Evolutionary conservation across 352 stramenopile genomes (phyloP), one percentile per base, ranked within the genome.

Genomic region (Phytopythium sindhum): DNA sequence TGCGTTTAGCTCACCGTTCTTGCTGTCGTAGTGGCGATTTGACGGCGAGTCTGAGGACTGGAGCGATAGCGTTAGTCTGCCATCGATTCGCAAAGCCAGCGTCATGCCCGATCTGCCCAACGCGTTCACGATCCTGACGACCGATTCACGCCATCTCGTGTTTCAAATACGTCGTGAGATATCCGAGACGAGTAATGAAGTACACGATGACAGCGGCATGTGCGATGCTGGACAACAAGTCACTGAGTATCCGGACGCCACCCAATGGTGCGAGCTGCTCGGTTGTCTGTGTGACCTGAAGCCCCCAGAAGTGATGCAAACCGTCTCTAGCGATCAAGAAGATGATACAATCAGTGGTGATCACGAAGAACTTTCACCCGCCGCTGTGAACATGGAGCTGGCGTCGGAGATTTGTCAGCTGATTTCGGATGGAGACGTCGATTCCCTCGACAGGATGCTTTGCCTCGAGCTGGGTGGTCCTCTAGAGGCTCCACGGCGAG

Each of bases 41-140:
- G 67, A 74, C 37, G 56, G 33, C 10, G 69, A 75, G 14, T n/a
- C 61, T 2, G 53, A 72, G 23, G 66, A 59, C 39, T 23, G 29
- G 4, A 62, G 19, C 31, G 57, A 65, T 29, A 60, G 31, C 26
- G 69, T 87, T 15, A 17, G 58, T 23, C 80, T 87, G 24, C 33
- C 45, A 12, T 74, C 80, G 23, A 81, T 88, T 15, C 23, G 56
- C 8, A 57, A 68, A 1, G 67, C 86, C 6, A 45, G 44, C 26
- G 28, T 72, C 24, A 50, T 70, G 15, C 21, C 73, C 1, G 57
- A 74, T 1, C 70, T 65, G 2, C 24, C 9, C 2, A 63, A 75
- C 29, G 75, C 68, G 50, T 88, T 89, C 37, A 61, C 74, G 26
- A 64, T 89, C 53, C 54, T 68, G 26, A 85, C 80, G 21, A 60